Percentiles rank a stretch among this genome's conserved stretches.
Evolutionary conservation across 331 rosid species (phyloP).

Genomic region (Erythrophleum ivorense): DNA sequence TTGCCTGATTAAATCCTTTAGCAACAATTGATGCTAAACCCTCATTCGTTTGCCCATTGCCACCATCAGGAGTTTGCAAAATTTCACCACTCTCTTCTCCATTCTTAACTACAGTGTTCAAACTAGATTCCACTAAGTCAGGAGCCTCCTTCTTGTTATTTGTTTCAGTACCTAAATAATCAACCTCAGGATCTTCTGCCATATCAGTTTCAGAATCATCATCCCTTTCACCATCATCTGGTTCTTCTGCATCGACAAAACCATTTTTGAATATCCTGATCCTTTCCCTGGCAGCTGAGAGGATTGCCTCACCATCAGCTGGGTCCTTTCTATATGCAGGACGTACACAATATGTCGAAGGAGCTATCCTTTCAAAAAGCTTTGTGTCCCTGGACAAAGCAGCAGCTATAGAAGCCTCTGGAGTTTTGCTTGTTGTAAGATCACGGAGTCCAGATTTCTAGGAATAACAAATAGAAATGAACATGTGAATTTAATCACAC

Average conservation of each 20-base stretch:
- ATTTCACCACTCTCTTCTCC: conserved; percentile 37
- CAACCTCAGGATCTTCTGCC: conserved; percentile 64
- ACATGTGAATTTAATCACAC: conserved; percentile 12
- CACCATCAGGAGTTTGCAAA: conserved; percentile 46
- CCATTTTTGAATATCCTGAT: conserved; percentile 60
- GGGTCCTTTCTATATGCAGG: conserved; percentile 73
- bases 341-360: conserved; percentile 78
- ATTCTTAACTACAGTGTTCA: conserved; percentile 36
- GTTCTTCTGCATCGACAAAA: conserved; percentile 57
- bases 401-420: conserved; percentile 81
- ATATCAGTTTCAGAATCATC: conserved; percentile 71
- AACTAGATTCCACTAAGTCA: conserved; percentile 42
- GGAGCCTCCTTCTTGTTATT: conserved; percentile 40
- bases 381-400: conserved; percentile 86
- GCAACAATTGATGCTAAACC: conserved; percentile 39
- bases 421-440: conserved; percentile 80
- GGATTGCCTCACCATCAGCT: conserved; percentile 64
- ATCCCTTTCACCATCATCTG: conserved; percentile 73
- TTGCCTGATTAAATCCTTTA: conserved; percentile 41
- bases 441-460: conserved; percentile 90
- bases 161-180: conserved; percentile 59
- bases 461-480: conserved; percentile 16
- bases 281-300: conserved; percentile 72
- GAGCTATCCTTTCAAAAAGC: conserved; percentile 84
- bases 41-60: conserved; percentile 39